These are phyloP conservation scores for Penicillium brasilianum DNA, from an alignment of 2,329 filamentous ascomycete species.

Conservation along the genomic window DNA sequence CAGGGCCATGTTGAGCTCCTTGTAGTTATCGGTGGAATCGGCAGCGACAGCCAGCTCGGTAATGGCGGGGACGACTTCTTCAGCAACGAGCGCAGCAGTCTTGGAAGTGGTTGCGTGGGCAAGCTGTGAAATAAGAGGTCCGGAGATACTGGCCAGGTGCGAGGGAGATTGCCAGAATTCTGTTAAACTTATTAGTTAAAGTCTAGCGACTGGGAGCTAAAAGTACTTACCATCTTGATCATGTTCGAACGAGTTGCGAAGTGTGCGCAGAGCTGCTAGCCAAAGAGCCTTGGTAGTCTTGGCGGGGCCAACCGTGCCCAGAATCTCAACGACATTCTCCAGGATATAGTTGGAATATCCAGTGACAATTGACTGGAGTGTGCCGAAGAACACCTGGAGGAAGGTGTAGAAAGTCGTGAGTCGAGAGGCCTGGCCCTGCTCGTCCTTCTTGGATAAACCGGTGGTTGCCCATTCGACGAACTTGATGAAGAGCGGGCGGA, in stretches of 20 bases:
- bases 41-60: conserved; percentile 80
- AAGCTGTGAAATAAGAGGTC: conserved; percentile 73
- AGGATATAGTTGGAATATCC: conserved; percentile 86
- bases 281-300: conserved; percentile 66
- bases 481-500: conserved; percentile 86
- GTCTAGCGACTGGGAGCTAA: neutral
- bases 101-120: conserved; percentile 47
- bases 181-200: conserved; percentile 25
- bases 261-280: conserved; percentile 70
- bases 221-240: conserved; percentile 73
- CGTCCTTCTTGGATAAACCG: conserved; percentile 66
- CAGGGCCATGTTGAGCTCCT: conserved; percentile 79
- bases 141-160: conserved; percentile 76
- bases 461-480: conserved; percentile 80
- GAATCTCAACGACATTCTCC: conserved; percentile 71
- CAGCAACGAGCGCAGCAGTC: conserved; percentile 52
- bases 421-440: conserved; percentile 62
- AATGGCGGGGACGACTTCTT: conserved; percentile 72
- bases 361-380: conserved; percentile 91
- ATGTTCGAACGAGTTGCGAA: conserved; percentile 78
- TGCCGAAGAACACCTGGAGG: conserved; percentile 77
- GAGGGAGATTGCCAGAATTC: conserved; percentile 93
- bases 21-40: conserved; percentile 86
- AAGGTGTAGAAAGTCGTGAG: conserved; percentile 82
- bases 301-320: conserved; percentile 51